Evolutionary conservation across 2,329 filamentous ascomycete species (phyloP), one percentile per base, ranked within the genome.

Genomic region (Talaromyces marneffei): DNA sequence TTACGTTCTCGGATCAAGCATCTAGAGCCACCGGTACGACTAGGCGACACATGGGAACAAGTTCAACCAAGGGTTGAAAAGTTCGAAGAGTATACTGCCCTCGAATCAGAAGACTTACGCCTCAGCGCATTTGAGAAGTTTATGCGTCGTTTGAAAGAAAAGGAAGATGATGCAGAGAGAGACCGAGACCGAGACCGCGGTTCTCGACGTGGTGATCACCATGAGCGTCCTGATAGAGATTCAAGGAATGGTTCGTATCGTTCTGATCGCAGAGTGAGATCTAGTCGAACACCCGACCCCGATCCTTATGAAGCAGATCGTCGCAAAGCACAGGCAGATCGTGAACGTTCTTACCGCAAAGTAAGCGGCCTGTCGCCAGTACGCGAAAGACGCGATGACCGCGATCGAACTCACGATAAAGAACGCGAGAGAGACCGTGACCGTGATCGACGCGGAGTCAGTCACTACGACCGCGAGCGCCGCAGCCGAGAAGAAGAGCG

Each of bases 221-320:
- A 57, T 20, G 61, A 63, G 48, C 61, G 61, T 27, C 57, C 57
- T 44, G 61, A 63, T 23, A 58, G 57, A 37, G 61, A 63, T 31
- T 57, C 61, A 14, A 58, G 61, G 42, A 63, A 50, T 33, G 61
- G 61, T 40, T 56, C 57, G 31, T 60, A 63, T 46, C 61, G 61
- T 39, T 62, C 60, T 54, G 60, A 62, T 55, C 61, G 74, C 74
- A 57, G 75, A 77, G 57, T 71, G 44, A 82, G 90, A 68, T 85
- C 85, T 68, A 95, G 90, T 72, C 91, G 92, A 69, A 92, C 89
- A 68, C 92, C 92, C n/a, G 94, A 97, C 75, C 85, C 86, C 62
- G 92, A 99, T 77, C 86, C 91, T 20, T 99, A 99, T 75, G 94
- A 97, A 76, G 94, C 92, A 63, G 94, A 99, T 73, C 87, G 94